Evolutionary conservation across 2,329 filamentous ascomycete genomes (phyloP), one percentile per base, ranked within the genome.

Genomic region (Xylaria sp.): DNA sequence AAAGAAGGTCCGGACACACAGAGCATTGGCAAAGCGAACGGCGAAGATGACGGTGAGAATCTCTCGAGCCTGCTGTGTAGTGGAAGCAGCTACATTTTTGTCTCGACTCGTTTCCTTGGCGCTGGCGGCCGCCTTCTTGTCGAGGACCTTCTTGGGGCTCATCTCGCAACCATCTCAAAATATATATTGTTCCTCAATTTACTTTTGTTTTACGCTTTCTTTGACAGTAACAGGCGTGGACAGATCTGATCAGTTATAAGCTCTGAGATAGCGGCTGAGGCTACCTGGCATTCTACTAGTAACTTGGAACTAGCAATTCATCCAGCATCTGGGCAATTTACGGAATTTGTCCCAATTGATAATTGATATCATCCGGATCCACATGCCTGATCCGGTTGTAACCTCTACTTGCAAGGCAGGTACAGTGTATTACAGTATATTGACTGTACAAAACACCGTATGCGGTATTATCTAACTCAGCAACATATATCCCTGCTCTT

Each of bases 1-100:
- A 83, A 99, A 99, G 80, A 98, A 99, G 23, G 96, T 98, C 73
- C 88, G 85, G 66, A 97, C 85, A 71, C 86, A 89, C 75, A 96
- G 85, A 39, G 94, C 90, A 82, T 97, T 97, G 79, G 92, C 80
- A 72, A 95, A 86, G 64, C 96, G 93, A 71, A 97, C 87, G 49
- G 88, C 84, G 73, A 98, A 75, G 63, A 89, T 80, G 58, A 80
- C 75, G 18, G 75, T 74, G 49, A 83, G 72, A 18, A 80, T 74
- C 63, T 84, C 82, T 39, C 70, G 66, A 36, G 78, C 69, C 69
- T 81, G 79, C 31, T 78, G 75, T 2, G 75, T 70, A 23, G 77
- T 67, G 10, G 80, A 75, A 62, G 79, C 73, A 57, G 68, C 31
- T 67, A 48, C 74, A 62, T 69, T 77, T 73, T 36, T 76, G 60